Base-by-base conservation (phyloP, 164 flowering plant genomes). In the Magnolia changhungtana region DNA sequence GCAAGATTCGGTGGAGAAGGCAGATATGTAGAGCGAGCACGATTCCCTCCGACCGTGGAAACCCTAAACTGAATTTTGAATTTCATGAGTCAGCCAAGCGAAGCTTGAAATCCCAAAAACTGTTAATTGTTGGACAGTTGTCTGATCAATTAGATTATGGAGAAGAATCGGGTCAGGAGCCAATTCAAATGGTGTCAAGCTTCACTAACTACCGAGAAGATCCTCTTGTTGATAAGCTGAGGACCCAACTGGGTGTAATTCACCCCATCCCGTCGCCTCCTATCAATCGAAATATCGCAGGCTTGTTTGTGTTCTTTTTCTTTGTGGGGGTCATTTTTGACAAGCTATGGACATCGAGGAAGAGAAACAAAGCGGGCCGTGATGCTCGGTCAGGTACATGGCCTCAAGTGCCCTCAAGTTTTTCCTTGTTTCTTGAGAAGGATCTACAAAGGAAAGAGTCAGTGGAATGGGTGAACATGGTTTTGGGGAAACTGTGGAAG, bases 401-500 rank as follows among this genome's bases (percentile, higher is more conserved):
- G 98, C 92, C 93, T 27, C 96, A 90, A 76, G 90, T 90, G 76
- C 97, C 97, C 8, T 84, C 90, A 0, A 89, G 92, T 78, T 90
- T 95, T 79, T 92, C 99, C 0, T 71, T 86, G 81, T 86, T 93
- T 74, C 81, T 92, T 29, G 98, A 95, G 85, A 89, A 89, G 86
- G 98, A 93, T 84, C 84, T 95, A 88, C 91, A 88, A 80, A 88
- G 99, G 83, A 96, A 96, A 75, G 99, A 96, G 80, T 90, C 99
- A 0, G 99, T 96, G 72, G 99, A 96, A 78, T 96, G 99, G 99
- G 99, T 96, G 75, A 96, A 96, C 74, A 96, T 96, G 99, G 99
- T 96, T 77, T 74, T 96, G 82, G 99, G 95, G 79, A 96, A 96
- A 83, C 80, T 96, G 78, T 96, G 99, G 99, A 92, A 91, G 84